phyloP scores from a whole-genome alignment of 2,329 filamentous ascomycete genomes.

The Colletotrichum sp. region DNA sequence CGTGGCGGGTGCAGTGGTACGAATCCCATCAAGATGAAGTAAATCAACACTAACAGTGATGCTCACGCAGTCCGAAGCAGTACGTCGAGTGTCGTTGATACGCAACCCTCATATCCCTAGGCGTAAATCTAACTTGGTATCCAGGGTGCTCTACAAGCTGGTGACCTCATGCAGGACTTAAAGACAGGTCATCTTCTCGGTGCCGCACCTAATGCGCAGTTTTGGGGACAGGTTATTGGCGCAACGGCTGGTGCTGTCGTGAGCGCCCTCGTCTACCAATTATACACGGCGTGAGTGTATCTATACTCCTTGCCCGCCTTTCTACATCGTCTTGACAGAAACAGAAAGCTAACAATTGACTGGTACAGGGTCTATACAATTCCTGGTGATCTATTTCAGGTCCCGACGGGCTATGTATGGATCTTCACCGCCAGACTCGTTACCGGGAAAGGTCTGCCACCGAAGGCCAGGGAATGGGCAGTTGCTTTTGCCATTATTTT shows the following conservation, averaged over 20 bases:
- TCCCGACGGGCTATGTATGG: constrained; percentile 96
- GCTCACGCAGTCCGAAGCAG: constrained; percentile 40
- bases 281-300: constrained; percentile 72
- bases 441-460: constrained; percentile 85
- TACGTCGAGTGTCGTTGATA: constrained; percentile 24
- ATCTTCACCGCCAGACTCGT: constrained; percentile 94
- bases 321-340: not conserved
- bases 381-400: constrained; percentile 87
- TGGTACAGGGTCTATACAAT: constrained; percentile 77
- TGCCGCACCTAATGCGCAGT: constrained; percentile 91
- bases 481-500: constrained; percentile 77
- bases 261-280: constrained; percentile 83
- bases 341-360: too few relatives aligned
- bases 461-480: constrained; percentile 83
- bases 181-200: constrained; percentile 95
- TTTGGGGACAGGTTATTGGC: constrained; percentile 95
- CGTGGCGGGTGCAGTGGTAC: constrained; percentile 81
- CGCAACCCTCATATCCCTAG: not conserved
- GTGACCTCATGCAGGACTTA: constrained; percentile 95
- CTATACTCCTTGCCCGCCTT: not conserved
- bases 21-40: constrained; percentile 22
- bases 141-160: constrained; percentile 83
- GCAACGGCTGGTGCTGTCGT: constrained; percentile 84
- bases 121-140: constrained; percentile 1
- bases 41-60: not conserved